A percentile compares a stretch with the other conserved stretches of the same genome.
phyloP scores from a whole-genome alignment of 176 grass and related monocot genomes.

The Hordeum marinum region DNA sequence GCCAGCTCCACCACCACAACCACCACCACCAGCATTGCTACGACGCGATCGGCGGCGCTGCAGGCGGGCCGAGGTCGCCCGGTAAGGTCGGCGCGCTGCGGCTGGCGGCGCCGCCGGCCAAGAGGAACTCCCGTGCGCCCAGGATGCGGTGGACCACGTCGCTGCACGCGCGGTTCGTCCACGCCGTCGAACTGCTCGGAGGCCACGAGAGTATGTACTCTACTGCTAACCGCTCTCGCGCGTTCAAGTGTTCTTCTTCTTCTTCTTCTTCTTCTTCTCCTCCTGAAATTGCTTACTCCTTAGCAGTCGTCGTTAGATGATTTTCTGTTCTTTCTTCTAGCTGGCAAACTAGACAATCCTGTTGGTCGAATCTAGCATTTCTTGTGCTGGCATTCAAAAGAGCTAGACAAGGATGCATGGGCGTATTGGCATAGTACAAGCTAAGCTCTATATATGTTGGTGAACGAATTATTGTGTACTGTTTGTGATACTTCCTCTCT shows the following conservation, averaged over 20 bases:
- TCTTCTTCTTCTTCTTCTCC: not conserved
- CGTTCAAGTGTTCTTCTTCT: not conserved
- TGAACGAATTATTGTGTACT: slow-evolving; percentile 3
- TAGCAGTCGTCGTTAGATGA: not conserved
- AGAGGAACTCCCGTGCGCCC: slow-evolving; percentile 51
- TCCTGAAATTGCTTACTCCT: not conserved
- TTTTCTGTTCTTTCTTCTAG: not conserved
- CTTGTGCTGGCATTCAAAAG: not conserved
- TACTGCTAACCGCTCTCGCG: not conserved
- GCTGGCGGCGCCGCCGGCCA: slow-evolving; percentile 42
- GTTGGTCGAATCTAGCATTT: not conserved
- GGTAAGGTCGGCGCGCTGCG: slow-evolving; percentile 42
- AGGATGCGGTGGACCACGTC: slow-evolving; percentile 95
- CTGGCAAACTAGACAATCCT: not conserved
- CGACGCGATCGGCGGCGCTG: slow-evolving; percentile 15
- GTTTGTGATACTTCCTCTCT: not conserved
- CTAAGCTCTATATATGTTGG: not conserved
- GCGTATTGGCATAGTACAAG: not conserved
- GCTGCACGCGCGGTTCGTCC: slow-evolving; percentile 87
- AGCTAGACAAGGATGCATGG: not conserved
- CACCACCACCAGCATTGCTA: slow-evolving; percentile 29
- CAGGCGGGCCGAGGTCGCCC: slow-evolving; percentile 31
- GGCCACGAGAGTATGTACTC: slow-evolving; percentile 86
- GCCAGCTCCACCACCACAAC: slow-evolving; percentile 32
- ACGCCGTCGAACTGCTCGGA: slow-evolving; percentile 88